phyloP scores from a whole-genome alignment of 2,329 filamentous ascomycete species.

The Scedosporium dehoogii region DNA sequence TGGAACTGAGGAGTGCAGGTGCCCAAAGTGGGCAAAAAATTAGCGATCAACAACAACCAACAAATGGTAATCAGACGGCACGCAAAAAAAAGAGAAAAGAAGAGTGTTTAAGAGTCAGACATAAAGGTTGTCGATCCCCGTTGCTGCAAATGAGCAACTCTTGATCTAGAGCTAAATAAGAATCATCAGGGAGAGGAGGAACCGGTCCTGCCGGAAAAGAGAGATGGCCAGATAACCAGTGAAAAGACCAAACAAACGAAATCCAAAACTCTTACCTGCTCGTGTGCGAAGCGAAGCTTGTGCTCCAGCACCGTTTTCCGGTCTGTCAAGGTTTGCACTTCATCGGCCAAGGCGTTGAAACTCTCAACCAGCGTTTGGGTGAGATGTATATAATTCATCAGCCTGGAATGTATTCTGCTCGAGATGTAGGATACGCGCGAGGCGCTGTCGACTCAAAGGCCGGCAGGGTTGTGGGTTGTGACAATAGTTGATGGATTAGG shows the following conservation, averaged over 20 bases:
- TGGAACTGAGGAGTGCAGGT: slow-evolving; percentile 39
- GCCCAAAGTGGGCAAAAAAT: neutral
- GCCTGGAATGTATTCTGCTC: neutral
- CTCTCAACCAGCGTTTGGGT: slow-evolving; percentile 52
- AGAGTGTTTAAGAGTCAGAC: slow-evolving; percentile 23
- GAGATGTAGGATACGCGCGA: neutral
- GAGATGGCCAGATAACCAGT: neutral
- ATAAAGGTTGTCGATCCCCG: slow-evolving; percentile 50
- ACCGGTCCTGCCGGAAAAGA: neutral
- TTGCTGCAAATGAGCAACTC: slow-evolving; percentile 45
- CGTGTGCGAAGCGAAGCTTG: slow-evolving; percentile 56
- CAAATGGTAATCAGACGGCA: neutral
- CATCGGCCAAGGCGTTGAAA: slow-evolving; percentile 54
- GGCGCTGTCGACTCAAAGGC: neutral
- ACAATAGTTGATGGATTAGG: neutral
- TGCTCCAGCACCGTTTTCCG: slow-evolving; percentile 56
- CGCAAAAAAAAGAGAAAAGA: neutral
- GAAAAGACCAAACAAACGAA: slow-evolving; percentile 4
- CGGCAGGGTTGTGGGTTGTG: neutral
- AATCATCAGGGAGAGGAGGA: slow-evolving; percentile 25
- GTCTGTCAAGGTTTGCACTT: slow-evolving; percentile 54
- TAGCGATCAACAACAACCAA: neutral
- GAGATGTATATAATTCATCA: slow-evolving; percentile 8
- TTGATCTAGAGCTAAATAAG: slow-evolving; percentile 75
- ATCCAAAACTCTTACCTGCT: slow-evolving; percentile 42